Base-by-base conservation (phyloP, 495 filamentous ascomycete genomes). In the Parathielavia appendiculata region DNA sequence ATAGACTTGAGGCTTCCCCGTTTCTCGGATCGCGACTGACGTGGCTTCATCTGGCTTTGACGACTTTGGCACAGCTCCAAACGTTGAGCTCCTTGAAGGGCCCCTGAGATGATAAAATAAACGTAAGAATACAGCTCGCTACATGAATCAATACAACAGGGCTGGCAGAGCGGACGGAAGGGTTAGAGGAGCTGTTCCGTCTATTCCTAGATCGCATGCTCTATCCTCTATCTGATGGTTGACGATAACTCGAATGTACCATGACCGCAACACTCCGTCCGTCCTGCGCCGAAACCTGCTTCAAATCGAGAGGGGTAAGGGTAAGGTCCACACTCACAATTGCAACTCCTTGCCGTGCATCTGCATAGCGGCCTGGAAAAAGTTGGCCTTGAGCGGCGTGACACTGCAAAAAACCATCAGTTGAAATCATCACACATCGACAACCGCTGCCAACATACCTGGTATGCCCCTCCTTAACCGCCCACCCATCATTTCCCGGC, bases 401-500 rank as follows among this genome's bases (percentile, higher is more conserved):
- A 98, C 81, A 75, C 91, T 96, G 63, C 35, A 49, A n/a, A 39
- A 32, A 17, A 23, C 53, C 4, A n/a, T 43, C 40, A 47, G 35
- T 59, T 16, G 48, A 35, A 13, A 32, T 22, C 14, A 51, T 32
- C 20, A n/a, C 26, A 38, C 11, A 48, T 23, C 36, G n/a, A 46
- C 51, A 35, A 43, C 19, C 30, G 20, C 4, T 22, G 40, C 10
- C 17, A 40, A 30, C 79, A 64, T 71, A 95, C 91, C 91, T 96
- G 6, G 91, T 91, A 74, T 87, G 86, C 43, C 90, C 88, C 69
- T 92, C 85, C 70, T 88, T 88, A 13, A 98, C 87, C 14, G 84
- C 86, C 93, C 92, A 97, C 38, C 93, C 93, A 77, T 98, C 93
- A 71, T 92, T 95, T 22, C 93, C 93, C 16, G 90, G 88, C 49